phyloP scores from a whole-genome alignment of 2,329 filamentous ascomycete species.

The Calonectria multiphialidica region DNA sequence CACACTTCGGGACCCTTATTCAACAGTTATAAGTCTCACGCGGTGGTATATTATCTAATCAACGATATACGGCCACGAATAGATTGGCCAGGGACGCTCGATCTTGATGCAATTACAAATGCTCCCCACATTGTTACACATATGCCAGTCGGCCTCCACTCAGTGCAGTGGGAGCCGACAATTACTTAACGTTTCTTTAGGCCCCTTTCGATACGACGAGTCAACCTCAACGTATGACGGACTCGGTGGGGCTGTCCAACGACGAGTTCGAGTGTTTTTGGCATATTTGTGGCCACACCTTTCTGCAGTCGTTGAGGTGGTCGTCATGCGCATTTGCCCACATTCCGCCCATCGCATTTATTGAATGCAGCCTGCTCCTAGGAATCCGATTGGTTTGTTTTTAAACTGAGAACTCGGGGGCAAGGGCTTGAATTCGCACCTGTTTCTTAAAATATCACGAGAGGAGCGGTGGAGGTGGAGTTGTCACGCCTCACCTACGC shows the following conservation, averaged over 20 bases:
- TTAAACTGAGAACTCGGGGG: neutral
- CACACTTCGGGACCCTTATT: neutral
- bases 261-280: neutral
- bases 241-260: neutral
- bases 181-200: neutral
- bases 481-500: neutral
- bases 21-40: neutral
- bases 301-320: neutral
- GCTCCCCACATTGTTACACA: neutral
- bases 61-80: neutral
- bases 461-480: neutral
- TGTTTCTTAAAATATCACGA: neutral
- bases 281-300: neutral
- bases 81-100: neutral
- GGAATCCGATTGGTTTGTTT: neutral
- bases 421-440: neutral
- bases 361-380: neutral
- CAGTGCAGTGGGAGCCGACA: neutral
- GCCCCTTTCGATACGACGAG: neutral
- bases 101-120: neutral
- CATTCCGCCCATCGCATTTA: neutral
- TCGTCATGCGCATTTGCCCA: neutral
- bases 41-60: conserved; percentile 1
- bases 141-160: neutral
- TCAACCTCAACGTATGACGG: neutral